These are phyloP conservation scores for Stenogyne calaminthoides DNA, from an alignment of 305 asterid genomes.

Conservation along the genomic window DNA sequence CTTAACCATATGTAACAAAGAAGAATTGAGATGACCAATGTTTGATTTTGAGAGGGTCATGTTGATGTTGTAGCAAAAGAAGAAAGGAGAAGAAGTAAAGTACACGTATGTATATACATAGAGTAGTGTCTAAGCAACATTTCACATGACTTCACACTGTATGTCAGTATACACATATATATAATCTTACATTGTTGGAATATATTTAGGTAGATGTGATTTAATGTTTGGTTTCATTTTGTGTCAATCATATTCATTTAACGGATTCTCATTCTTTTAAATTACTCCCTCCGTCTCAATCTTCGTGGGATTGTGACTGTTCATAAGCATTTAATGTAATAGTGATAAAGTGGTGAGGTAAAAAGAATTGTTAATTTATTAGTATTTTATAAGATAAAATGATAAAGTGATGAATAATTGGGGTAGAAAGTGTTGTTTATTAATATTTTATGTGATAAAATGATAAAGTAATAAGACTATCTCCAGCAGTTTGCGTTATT, in stretches of 20 bases:
- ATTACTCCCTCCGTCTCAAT: too few relatives aligned
- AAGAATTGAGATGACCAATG: not conserved
- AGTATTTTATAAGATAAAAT: too few relatives aligned
- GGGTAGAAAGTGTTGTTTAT: too few relatives aligned
- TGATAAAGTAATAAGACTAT: too few relatives aligned
- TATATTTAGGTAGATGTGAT: not conserved
- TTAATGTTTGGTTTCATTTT: not conserved
- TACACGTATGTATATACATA: conserved; percentile 18
- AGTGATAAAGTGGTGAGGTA: too few relatives aligned
- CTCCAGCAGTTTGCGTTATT: too few relatives aligned
- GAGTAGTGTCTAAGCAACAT: conserved; percentile 36
- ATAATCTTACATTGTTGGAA: not conserved
- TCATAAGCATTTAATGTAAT: too few relatives aligned
- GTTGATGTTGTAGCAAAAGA: not conserved
- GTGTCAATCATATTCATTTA: not conserved
- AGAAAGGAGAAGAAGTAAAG: conserved; percentile 25
- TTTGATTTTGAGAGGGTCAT: conserved; percentile 7
- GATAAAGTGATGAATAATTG: too few relatives aligned
- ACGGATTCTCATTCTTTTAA: not conserved
- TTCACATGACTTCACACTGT: conserved; percentile 18
- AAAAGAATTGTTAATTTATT: too few relatives aligned
- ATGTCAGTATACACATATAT: not conserved
- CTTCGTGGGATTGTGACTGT: too few relatives aligned
- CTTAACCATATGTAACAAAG: conserved; percentile 13
- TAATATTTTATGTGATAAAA: too few relatives aligned